phyloP scores from a whole-genome alignment of 1,284 basidiomycete species.

The Malassezia arunalokei region DNA sequence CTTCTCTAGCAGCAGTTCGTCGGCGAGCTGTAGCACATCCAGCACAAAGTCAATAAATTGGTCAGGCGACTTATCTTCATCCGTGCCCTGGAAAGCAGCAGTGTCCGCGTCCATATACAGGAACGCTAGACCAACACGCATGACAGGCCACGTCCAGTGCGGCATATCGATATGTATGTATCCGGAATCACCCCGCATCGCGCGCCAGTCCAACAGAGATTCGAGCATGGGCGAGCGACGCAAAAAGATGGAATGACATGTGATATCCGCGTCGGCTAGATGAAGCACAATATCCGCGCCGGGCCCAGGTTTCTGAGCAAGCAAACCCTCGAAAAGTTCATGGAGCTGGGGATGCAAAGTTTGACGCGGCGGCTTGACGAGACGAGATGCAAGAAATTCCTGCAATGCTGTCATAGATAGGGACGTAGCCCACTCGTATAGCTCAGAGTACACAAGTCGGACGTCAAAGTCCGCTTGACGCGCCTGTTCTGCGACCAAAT shows the following conservation, averaged over 20 bases:
- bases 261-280: slow-evolving; percentile 60
- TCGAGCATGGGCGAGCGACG: slow-evolving; percentile 74
- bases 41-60: slow-evolving; percentile 76
- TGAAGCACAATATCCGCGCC: slow-evolving; percentile 60
- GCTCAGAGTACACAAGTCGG: slow-evolving; percentile 51
- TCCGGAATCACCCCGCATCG: slow-evolving; percentile 60
- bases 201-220: slow-evolving; percentile 70
- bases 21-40: slow-evolving; percentile 71
- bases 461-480: slow-evolving; percentile 55
- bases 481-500: slow-evolving; percentile 50
- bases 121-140: slow-evolving; percentile 65
- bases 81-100: slow-evolving; percentile 54
- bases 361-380: slow-evolving; percentile 46
- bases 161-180: slow-evolving; percentile 57
- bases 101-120: slow-evolving; percentile 64
- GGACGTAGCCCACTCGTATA: slow-evolving; percentile 53
- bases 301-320: slow-evolving; percentile 9
- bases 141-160: slow-evolving; percentile 64
- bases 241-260: slow-evolving; percentile 63
- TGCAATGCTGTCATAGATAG: slow-evolving; percentile 50
- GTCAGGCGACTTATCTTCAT: slow-evolving; percentile 53
- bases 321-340: slow-evolving; percentile 47
- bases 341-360: slow-evolving; percentile 53
- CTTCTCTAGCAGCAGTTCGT: slow-evolving; percentile 74
- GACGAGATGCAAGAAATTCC: slow-evolving; percentile 46